Percentiles rank a stretch among this genome's conserved stretches.
phyloP scores from a whole-genome alignment of 495 filamentous ascomycete genomes.

The Talaromyces proteolyticus region DNA sequence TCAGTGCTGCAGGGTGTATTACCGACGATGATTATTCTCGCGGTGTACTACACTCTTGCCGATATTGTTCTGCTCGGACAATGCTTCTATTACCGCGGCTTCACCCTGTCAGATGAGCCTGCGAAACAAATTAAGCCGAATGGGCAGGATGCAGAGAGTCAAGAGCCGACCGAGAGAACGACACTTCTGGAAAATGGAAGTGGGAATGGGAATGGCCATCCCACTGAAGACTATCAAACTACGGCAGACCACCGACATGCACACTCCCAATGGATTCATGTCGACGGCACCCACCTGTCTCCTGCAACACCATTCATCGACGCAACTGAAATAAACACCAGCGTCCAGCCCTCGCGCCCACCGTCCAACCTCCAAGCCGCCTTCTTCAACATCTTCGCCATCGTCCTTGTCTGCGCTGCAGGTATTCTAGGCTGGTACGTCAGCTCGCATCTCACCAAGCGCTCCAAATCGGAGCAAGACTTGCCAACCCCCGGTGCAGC shows the following conservation, averaged over 20 bases:
- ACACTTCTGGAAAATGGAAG: conserved; percentile 12
- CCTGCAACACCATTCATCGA: conserved; percentile 69
- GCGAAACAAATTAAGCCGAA: conserved; percentile 4
- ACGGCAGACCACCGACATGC: too few species aligned
- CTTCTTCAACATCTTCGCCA: conserved; percentile 63
- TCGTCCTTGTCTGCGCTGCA: conserved; percentile 73
- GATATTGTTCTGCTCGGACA: conserved; percentile 83
- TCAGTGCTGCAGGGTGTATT: conserved; percentile 89
- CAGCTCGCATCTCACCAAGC: conserved; percentile 28
- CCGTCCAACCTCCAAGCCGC: conserved; percentile 50
- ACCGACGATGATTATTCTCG: conserved; percentile 94
- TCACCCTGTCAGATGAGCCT: conserved; percentile 57
- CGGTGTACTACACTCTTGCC: conserved; percentile 91
- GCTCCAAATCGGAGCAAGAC: conserved; percentile 4
- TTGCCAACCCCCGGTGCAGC: conserved; percentile 17
- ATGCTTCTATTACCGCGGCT: conserved; percentile 91
- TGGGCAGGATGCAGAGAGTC: neutral
- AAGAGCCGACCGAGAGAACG: conserved; percentile 5
- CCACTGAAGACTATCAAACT: conserved; percentile 6
- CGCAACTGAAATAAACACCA: conserved; percentile 13
- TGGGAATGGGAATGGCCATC: neutral
- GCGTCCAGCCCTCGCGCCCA: conserved; percentile 17
- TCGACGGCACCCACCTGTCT: conserved; percentile 66
- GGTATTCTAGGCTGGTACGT: conserved; percentile 85
- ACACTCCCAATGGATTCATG: conserved; percentile 18